Percentiles rank a stretch among this genome's conserved stretches.
Evolutionary conservation across 192 early-diverging fungal genomes (phyloP).

Genomic region (Podila epigama): DNA sequence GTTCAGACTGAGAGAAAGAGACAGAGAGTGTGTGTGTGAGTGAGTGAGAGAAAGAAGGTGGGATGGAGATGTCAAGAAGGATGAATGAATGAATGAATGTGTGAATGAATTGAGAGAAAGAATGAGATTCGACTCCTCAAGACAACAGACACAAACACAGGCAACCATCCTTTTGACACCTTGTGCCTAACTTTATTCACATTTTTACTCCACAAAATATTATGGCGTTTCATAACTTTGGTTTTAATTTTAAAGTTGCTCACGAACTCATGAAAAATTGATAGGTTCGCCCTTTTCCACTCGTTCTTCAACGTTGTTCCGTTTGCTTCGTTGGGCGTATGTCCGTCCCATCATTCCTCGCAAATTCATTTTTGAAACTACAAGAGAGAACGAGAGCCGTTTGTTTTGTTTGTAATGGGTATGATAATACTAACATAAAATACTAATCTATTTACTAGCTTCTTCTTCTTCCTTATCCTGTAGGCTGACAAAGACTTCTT

Average conservation of each 20-base stretch:
- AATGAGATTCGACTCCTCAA: not conserved
- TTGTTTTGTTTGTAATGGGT: too few relatives aligned
- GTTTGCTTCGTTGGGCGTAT: too few relatives aligned
- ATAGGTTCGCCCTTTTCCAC: too few relatives aligned
- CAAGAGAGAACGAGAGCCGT: too few relatives aligned
- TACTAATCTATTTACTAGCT: constrained; percentile 4
- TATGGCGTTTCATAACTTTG: too few relatives aligned
- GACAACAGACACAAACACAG: not conserved
- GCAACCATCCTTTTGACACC: not conserved
- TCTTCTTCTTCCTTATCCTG: constrained; percentile 38
- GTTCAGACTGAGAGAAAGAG: not conserved
- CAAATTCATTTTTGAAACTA: too few relatives aligned
- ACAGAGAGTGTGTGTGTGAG: not conserved
- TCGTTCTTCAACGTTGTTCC: too few relatives aligned
- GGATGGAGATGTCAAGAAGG: not conserved
- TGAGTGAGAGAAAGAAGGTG: not conserved
- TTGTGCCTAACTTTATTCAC: not conserved
- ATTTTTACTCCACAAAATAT: too few relatives aligned
- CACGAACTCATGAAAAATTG: too few relatives aligned
- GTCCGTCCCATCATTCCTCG: too few relatives aligned
- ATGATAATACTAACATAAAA: too few relatives aligned
- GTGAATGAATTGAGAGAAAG: not conserved
- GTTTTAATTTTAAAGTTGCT: too few relatives aligned
- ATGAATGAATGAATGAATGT: not conserved
- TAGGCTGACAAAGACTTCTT: constrained; percentile 59